These are phyloP conservation scores for Aspergillus spinulosporus DNA, from an alignment of 2,329 filamentous ascomycete species.

Conservation along the genomic window DNA sequence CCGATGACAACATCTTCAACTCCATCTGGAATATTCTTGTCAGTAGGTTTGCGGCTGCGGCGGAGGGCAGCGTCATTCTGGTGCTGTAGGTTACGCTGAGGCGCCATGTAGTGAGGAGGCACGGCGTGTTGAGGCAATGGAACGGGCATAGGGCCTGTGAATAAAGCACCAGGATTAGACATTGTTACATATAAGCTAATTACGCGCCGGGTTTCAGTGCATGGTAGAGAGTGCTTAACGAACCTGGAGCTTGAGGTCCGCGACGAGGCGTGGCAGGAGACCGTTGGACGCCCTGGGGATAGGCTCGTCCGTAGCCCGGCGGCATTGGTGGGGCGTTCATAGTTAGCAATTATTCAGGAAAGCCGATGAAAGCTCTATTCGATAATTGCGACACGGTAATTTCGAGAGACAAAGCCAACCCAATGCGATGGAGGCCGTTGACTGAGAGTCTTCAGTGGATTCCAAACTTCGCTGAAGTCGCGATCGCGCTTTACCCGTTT, in stretches of 20 bases:
- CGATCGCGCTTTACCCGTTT: constrained; percentile 39
- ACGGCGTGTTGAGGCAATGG: constrained; percentile 40
- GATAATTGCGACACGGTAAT: not conserved
- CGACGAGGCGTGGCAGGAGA: constrained; percentile 47
- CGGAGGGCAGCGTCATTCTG: constrained; percentile 62
- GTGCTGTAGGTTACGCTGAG: constrained; percentile 39
- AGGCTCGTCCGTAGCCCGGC: constrained; percentile 45
- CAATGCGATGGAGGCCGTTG: constrained; percentile 14
- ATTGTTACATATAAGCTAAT: constrained; percentile 1
- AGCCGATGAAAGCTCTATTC: constrained; percentile 1
- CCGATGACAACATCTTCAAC: constrained; percentile 80
- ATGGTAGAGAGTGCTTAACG: constrained; percentile 16
- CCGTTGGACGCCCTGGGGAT: constrained; percentile 41
- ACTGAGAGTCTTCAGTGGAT: constrained; percentile 7
- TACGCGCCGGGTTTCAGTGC: not conserved
- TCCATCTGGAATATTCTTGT: constrained; percentile 91
- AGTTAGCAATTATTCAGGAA: constrained; percentile 14
- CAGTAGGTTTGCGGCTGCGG: constrained; percentile 84
- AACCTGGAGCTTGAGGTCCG: constrained; percentile 41
- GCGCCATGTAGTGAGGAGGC: constrained; percentile 40
- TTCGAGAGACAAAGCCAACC: constrained; percentile 1
- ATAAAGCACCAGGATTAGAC: constrained; percentile 12
- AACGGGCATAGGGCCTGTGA: constrained; percentile 35
- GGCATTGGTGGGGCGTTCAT: constrained; percentile 46
- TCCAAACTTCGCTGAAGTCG: constrained; percentile 32